Base-by-base conservation (phyloP, 176 grass and related monocot species). In the Ensete glaucum region DNA sequence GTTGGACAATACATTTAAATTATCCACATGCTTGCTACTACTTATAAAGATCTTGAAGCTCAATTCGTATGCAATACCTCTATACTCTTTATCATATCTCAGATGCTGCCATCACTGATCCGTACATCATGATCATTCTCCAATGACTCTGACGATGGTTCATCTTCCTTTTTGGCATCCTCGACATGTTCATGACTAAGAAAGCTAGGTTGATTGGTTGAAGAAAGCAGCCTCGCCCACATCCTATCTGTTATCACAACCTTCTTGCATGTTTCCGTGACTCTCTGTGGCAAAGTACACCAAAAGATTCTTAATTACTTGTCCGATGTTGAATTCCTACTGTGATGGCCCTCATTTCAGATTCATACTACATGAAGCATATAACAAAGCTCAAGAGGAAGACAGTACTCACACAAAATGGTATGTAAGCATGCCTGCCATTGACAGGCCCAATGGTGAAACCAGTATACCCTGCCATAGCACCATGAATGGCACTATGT, bases 401-500 rank as follows among this genome's bases (percentile, higher is more conserved):
- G 2, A 24, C 43, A 26, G 0, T 26, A 84, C 90, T 91, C 82
- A 94, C 95, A 50, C 87, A 89, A 50, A 98, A 98, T 1, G 95
- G 95, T 26, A 98, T 99, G 19, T 94, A 99, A 74, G 88, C 87
- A 69, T 98, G 95, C 10, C 95, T 81, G 16, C 95, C 90, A 12
- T 99, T 99, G 21, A 99, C 95, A 68, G 85, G 88, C 22, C 95
- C 95, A 25, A 88, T 34, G 6, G 85, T 94, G 62, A 85, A 91
- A n/a, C 95, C 90, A n/a, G 95, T 99, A 68, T 94, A 99, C 76
- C 90, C 95, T 65, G 95, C 95, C 90, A 99, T 93, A 57, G 88
- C 82, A 84, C 95, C 95, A 72, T 99, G 95, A 16, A 99, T 79
- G 60, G 89, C 88, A 73, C 90, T 91, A 57, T 99, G 95, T 52